Percentiles rank a stretch among this genome's conserved stretches.
These are phyloP conservation scores for Euptelea pleiosperma DNA, from an alignment of 164 flowering plant species.

Conservation along the genomic window DNA sequence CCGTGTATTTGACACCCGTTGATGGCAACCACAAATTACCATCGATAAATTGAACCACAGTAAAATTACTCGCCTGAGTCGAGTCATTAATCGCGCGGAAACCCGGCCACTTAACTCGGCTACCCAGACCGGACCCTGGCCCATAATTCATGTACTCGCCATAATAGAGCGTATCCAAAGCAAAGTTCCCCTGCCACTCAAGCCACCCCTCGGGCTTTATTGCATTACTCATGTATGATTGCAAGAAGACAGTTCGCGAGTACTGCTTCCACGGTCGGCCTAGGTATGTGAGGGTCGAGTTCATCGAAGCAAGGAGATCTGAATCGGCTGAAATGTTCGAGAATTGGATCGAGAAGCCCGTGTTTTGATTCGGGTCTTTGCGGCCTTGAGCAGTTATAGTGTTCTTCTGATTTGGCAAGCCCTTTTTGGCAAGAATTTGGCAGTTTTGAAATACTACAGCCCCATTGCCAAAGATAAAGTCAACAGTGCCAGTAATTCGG, in stretches of 20 bases:
- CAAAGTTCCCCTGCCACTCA: constrained; percentile 59
- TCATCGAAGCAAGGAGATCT: constrained; percentile 31
- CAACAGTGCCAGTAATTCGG: constrained; percentile 71
- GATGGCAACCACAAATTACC: constrained; percentile 80
- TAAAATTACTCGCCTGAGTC: constrained; percentile 44
- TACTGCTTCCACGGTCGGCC: constrained; percentile 88
- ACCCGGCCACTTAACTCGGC: constrained; percentile 82
- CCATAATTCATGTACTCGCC: constrained; percentile 78
- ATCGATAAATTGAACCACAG: constrained; percentile 62
- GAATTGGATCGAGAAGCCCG: constrained; percentile 79
- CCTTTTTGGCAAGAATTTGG: constrained; percentile 49
- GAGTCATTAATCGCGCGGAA: constrained; percentile 37
- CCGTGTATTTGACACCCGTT: constrained; percentile 62
- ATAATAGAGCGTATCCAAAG: constrained; percentile 54
- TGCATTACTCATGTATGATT: constrained; percentile 43
- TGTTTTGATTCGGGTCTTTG: constrained; percentile 51
- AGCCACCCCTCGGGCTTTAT: constrained; percentile 81
- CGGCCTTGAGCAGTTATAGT: constrained; percentile 85
- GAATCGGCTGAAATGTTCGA: constrained; percentile 65
- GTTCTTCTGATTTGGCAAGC: constrained; percentile 75
- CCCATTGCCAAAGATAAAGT: constrained; percentile 84
- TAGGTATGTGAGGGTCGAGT: constrained; percentile 53
- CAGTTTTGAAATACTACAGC: constrained; percentile 73
- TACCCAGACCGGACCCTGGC: constrained; percentile 50
- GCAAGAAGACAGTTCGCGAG: constrained; percentile 69